Conservation (phyloP, 139 green algal species). For the Haematococcus lacustris region DNA sequence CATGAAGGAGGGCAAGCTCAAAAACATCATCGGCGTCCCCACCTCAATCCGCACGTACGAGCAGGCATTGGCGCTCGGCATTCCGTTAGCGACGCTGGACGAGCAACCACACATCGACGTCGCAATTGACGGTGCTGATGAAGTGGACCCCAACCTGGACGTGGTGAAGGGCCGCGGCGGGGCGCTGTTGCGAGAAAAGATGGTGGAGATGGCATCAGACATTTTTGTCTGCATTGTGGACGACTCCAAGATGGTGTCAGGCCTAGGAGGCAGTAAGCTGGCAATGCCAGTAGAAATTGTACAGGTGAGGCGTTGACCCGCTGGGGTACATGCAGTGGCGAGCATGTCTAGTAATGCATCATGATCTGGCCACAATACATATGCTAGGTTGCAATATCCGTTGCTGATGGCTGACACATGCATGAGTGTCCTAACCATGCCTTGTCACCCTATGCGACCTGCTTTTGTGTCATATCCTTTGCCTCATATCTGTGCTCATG, state of each 20-base stretch:
- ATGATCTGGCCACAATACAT: no score
- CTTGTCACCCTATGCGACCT: no score
- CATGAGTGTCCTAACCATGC: no score
- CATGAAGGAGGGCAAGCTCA: conserved; percentile 81
- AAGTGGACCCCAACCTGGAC: conserved; percentile 93
- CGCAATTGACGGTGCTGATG: conserved; percentile 96
- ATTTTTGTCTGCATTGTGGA: conserved; percentile 99
- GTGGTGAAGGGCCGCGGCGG: conserved; percentile 97
- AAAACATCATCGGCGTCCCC: conserved; percentile 93
- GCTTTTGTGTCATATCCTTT: no score
- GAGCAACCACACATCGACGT: conserved; percentile 91
- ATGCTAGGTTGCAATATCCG: no score
- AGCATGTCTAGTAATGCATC: no score
- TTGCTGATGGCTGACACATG: no score
- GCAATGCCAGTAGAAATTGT: conserved; percentile 98
- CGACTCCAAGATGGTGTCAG: conserved; percentile 90
- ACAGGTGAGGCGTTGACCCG: conserved; percentile 11
- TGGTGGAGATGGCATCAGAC: conserved; percentile 79
- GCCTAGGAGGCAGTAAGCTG: conserved; percentile 81
- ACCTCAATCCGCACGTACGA: conserved; percentile 90
- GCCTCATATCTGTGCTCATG: no score
- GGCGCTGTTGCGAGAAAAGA: conserved; percentile 97
- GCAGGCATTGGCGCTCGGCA: conserved; percentile 81
- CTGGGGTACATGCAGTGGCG: no score
- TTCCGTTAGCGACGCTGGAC: conserved; percentile 93